Evolutionary conservation across 2,329 filamentous ascomycete species (phyloP), one percentile per base, ranked within the genome.

Genomic region (Albifimbria verrucaria): DNA sequence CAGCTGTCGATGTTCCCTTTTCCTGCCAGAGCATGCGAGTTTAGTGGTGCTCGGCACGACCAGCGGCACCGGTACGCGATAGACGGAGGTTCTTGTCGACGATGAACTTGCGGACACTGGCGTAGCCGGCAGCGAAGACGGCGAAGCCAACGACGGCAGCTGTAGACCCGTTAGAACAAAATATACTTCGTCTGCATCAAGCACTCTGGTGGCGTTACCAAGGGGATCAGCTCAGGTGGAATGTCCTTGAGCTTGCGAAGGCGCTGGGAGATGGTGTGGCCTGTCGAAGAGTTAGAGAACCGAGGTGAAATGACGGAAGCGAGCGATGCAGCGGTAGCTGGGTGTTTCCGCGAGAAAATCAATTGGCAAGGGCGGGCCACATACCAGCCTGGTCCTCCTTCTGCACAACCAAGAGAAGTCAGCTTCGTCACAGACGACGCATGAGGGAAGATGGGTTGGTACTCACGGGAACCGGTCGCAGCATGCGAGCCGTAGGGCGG

Each of bases 241-340:
- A 97, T 88, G 77, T 87, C 86, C 83, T 89, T 92, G 69, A 97
- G 81, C 71, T 86, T 88, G 72, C 92, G 89, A 67, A 99, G 81
- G 72, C 93, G 90, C 81, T 97, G 94, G 62, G 93, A 96, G 75
- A 97, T 86, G 67, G 93, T 97, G 80, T 97, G 94, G 72, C 91
- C 94, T 99, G 60, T 49, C 53, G 45, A 57, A 62, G 48, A 60
- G 61, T 62, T 61, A 59, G 60, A 59, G 56, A 41, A 50, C 49
- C 39, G 39, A 45, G 46, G 52, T 48, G 24, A 54, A 48, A 46
- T 51, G 39, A 24, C 59, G 56, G 57, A 48, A 55, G 55, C 48
- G 46, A 45, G 48, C 48, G 18, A 17, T 7, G 32, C 32, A 12
- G 32, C 12, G 32, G 12, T 39, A 39, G 32, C 32, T 39, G 12